Evolutionary conservation across 768 basidiomycete species (phyloP).

Genomic region (Lactarius quietus): DNA sequence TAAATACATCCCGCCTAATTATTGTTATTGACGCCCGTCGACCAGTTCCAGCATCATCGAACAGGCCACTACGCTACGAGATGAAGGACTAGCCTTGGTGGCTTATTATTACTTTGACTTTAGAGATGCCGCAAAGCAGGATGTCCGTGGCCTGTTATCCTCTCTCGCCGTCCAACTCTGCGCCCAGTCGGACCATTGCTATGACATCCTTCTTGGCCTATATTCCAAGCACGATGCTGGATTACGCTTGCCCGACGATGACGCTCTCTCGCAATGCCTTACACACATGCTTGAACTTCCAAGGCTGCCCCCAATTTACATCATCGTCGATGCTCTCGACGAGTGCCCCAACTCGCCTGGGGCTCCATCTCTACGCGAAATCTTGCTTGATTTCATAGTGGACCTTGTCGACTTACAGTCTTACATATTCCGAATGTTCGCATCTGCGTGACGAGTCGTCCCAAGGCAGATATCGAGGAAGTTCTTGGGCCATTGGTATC

Average conservation of each 20-base stretch:
- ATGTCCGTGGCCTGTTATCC: constrained; percentile 1
- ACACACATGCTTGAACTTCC: neutral
- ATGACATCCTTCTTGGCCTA: neutral
- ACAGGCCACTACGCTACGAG: neutral
- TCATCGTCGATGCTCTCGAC: constrained; percentile 8
- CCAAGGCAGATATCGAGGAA: neutral
- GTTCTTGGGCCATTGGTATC: neutral
- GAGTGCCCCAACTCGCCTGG: constrained; percentile 7
- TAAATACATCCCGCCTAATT: neutral
- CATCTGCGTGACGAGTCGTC: constrained; percentile 9
- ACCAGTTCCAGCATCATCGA: constrained; percentile 10
- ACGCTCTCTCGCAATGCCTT: neutral
- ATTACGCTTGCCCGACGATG: neutral
- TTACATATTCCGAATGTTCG: neutral
- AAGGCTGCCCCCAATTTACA: neutral
- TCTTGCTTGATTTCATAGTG: neutral
- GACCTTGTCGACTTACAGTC: neutral
- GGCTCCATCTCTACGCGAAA: neutral
- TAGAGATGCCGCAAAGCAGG: constrained; percentile 9
- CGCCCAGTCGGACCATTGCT: constrained; percentile 3
- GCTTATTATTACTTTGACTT: constrained; percentile 20
- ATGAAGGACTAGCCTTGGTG: neutral
- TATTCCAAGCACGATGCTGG: neutral
- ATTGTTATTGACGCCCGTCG: too few relatives aligned
- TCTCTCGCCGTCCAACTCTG: constrained; percentile 12